Percentiles rank a stretch among this genome's conserved stretches.
These are phyloP conservation scores for Austroboletus eburneus DNA, from an alignment of 768 basidiomycete species.

Conservation along the genomic window DNA sequence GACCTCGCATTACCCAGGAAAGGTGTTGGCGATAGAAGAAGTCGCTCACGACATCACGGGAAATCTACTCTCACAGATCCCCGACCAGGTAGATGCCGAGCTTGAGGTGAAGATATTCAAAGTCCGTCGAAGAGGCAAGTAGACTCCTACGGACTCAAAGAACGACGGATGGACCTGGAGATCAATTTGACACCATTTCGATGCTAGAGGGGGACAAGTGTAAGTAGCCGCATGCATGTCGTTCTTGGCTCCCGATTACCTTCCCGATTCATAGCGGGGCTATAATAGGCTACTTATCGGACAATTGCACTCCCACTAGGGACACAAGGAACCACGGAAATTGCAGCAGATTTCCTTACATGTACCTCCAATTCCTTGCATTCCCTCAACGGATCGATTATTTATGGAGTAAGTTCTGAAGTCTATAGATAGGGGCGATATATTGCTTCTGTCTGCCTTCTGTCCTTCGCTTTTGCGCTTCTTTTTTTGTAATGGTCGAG, in stretches of 20 bases:
- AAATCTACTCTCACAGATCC: conserved; percentile 22
- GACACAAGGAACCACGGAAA: not conserved
- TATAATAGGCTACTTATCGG: not conserved
- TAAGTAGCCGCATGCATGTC: not conserved
- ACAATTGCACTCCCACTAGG: not conserved
- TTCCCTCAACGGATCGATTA: not conserved
- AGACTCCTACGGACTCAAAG: conserved; percentile 5
- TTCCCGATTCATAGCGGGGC: conserved; percentile 6
- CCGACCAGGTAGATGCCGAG: conserved; percentile 32
- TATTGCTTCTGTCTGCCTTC: not conserved
- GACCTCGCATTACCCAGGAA: conserved; percentile 10
- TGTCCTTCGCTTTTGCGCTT: not conserved
- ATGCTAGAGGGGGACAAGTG: not conserved
- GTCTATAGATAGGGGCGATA: conserved; percentile 2
- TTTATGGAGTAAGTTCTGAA: not conserved
- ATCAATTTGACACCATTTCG: conserved; percentile 7
- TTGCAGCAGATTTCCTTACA: conserved; percentile 2
- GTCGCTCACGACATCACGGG: conserved; percentile 15
- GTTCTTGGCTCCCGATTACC: conserved; percentile 9
- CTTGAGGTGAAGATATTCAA: conserved; percentile 44
- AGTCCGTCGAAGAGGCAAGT: conserved; percentile 26
- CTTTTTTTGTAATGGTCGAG: not conserved
- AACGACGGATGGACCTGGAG: conserved; percentile 14
- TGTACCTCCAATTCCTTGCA: not conserved
- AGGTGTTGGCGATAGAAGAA: conserved; percentile 26